These are phyloP conservation scores for Dactylellina parvicollis DNA, from an alignment of 2,329 filamentous ascomycete genomes.

Conservation along the genomic window DNA sequence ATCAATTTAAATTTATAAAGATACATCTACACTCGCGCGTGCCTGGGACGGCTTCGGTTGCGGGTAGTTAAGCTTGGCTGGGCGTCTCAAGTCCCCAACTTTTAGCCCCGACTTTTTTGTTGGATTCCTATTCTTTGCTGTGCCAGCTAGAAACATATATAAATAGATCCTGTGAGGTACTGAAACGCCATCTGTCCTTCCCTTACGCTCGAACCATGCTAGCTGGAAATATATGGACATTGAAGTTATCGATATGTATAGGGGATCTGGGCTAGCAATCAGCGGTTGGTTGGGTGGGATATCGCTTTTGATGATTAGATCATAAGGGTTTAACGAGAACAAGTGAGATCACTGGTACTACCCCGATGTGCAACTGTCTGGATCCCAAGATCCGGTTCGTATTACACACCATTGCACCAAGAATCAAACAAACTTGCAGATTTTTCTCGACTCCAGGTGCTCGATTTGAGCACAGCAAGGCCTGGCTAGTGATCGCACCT, in stretches of 20 bases:
- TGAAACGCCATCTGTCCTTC: conserved; percentile 26
- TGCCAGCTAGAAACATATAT: not conserved
- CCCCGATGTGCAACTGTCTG: too few relatives aligned
- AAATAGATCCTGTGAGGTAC: not conserved
- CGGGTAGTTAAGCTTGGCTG: conserved; percentile 20
- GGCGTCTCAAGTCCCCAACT: conserved; percentile 28
- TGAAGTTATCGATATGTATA: too few relatives aligned
- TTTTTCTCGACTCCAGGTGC: too few relatives aligned
- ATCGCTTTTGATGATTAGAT: too few relatives aligned
- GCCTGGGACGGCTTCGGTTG: conserved; percentile 27
- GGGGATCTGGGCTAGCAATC: too few relatives aligned
- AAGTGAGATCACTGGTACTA: too few relatives aligned
- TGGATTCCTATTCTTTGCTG: conserved; percentile 1
- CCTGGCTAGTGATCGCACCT: too few relatives aligned
- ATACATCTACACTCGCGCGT: not conserved
- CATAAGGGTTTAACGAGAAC: too few relatives aligned
- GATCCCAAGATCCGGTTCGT: not conserved
- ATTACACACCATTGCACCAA: not conserved
- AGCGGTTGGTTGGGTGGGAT: too few relatives aligned
- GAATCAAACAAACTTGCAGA: too few relatives aligned
- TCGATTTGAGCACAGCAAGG: too few relatives aligned
- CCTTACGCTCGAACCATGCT: not conserved
- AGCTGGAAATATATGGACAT: too few relatives aligned
- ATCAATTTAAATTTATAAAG: not conserved
- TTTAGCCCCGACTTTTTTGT: not conserved